Base-by-base conservation (phyloP, 495 filamentous ascomycete genomes). In the Penicillium macrosclerotiorum region DNA sequence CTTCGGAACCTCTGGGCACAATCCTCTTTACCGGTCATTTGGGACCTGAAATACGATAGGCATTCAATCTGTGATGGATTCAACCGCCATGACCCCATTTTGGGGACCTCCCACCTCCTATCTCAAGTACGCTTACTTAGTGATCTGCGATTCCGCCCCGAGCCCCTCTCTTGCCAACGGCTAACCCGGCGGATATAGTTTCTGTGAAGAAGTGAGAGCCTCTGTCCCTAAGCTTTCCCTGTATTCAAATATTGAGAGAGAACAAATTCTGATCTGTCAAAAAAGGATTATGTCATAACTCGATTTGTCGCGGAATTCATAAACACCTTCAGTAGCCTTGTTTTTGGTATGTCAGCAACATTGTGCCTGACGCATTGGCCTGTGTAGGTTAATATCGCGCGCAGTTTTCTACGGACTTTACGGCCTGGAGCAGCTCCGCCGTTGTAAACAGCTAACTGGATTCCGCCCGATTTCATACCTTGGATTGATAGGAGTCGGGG, bases 301-400 rank as follows among this genome's bases (percentile, higher is more conserved):
- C 55, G 63, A 31, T 67, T 51, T 22, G 45, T 67, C 11, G 63
- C 63, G 14, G 63, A 67, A 38, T 67, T 67, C n/a, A 64, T 67
- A 42, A 67, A 67, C 25, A 63, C 57, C 11, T 46, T 60, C 23
- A 67, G 60, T 36, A 67, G 60, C 36, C 31, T 54, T 19, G 36
- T 56, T 0, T 67, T 58, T 40, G 57, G 60, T 64, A 37, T 29
- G 55, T 55, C 12, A 18, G 9, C n/a, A 26, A 14, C n/a, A n/a
- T 22, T 19, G 6, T 8, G 11, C 2, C 39, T 39, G 17, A 42
- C 27, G 31, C 26, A 6, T 14, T 1, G 13, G 16, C 29, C 7
- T 18, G 1, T 37, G n/a, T n/a, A n/a, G n/a, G n/a, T n/a, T n/a
- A n/a, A n/a, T n/a, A n/a, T n/a, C n/a, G n/a, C n/a, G n/a, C n/a